phyloP scores from a whole-genome alignment of 1,284 basidiomycete species.

The Cystobasidium pallidum region DNA sequence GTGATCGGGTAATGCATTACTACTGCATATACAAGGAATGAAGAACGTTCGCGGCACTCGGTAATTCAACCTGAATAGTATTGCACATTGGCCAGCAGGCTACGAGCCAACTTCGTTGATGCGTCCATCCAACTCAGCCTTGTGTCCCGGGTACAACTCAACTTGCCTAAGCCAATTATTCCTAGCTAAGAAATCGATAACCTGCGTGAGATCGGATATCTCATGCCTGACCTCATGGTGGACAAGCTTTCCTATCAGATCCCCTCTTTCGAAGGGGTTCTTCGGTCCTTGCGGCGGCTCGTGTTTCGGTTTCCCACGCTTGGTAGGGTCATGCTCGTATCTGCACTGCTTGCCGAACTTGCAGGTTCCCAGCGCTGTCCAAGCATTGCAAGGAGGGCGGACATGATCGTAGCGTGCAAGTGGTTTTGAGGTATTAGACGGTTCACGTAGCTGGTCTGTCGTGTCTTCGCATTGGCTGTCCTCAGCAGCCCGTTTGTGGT shows the following conservation, averaged over 20 bases:
- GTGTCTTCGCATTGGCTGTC: background rate
- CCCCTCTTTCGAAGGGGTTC: constrained; percentile 40
- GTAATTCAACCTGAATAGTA: too few species aligned
- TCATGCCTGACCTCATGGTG: constrained; percentile 86
- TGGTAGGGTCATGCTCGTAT: constrained; percentile 31
- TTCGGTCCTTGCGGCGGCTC: constrained; percentile 11
- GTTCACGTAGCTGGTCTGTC: background rate
- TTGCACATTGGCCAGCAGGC: background rate
- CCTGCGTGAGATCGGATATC: constrained; percentile 88
- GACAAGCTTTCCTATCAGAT: constrained; percentile 65
- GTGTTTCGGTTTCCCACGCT: constrained; percentile 5
- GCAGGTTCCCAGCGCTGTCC: constrained; percentile 22
- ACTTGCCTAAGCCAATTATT: constrained; percentile 86
- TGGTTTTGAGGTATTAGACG: background rate
- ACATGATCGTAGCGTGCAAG: background rate
- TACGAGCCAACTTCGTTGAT: constrained; percentile 20
- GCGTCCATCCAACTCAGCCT: constrained; percentile 62
- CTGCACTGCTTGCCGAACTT: constrained; percentile 40
- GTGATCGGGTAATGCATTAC: too few species aligned
- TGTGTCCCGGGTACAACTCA: constrained; percentile 78
- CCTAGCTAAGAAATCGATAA: constrained; percentile 86
- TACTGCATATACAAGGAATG: too few species aligned
- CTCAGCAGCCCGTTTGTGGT: background rate
- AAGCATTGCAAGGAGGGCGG: constrained; percentile 12
- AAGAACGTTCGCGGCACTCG: too few species aligned